Evolutionary conservation across 257 asterid species (phyloP), one percentile per base, ranked within the genome.

Genomic region (Solanum dulcamara): DNA sequence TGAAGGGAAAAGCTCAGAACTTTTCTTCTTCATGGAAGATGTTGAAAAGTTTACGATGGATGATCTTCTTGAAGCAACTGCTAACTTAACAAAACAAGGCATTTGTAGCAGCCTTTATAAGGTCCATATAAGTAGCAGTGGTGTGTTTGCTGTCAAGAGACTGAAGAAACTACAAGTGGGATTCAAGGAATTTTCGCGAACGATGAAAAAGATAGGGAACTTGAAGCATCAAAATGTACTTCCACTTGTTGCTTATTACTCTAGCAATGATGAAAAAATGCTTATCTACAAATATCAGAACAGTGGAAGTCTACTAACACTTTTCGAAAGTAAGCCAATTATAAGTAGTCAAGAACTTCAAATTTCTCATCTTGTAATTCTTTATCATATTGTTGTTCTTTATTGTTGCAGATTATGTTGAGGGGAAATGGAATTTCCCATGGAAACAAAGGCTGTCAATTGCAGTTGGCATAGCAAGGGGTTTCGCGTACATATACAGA

Each of bases 211-310:
- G 59, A 46, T 92, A 1, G 93, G 93, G 20, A 83, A 71, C 44
- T 81, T 89, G 89, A 92, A 85, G 88, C 94, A 92, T 87, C 88
- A 86, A 30, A 90, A 90, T 82, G 51, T 92, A 7, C 92, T 90
- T 32, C 89, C 92, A 42, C 91, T 88, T 37, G 81, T 90, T 66
- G 91, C 87, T 66, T 92, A 87, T 86, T 80, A 85, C 70, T 88
- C 92, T 68, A 74, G 88, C 50, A 82, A 26, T 26, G 87, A 89
- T 2, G 90, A 89, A 81, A 92, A 90, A 79, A 88, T 89, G 83
- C 87, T 92, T 5, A 80, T 90, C 62, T 92, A 92, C 85, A 67
- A 62, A 64, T 92, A 88, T 81, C 91, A 90, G 60, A 81, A 38
- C 37, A 90, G 87, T 85, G 92, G 94, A 40, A 92, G 93, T 64